Evolutionary conservation across 208 protist genomes (phyloP), one percentile per base, ranked within the genome.

Genomic region (Leishmania amazonensis): DNA sequence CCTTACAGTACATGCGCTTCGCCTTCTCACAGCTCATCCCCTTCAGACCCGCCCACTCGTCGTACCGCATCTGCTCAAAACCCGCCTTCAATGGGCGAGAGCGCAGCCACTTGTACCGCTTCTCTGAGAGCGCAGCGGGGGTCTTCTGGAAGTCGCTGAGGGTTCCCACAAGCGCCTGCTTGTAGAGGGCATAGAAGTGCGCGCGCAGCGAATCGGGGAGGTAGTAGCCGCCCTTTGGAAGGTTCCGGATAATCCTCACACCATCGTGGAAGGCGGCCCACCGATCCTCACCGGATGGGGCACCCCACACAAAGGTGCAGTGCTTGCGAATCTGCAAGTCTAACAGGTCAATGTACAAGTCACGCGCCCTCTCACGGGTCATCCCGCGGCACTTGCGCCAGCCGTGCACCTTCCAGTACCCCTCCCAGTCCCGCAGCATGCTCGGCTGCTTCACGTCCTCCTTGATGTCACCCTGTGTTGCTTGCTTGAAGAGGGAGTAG

Each of bases 371-470:
- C 67, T 99, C 97, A 71, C 89, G 76, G 38, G 90, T 84, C 81
- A 90, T 96, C 65, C 96, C 97, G 80, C 97, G 95, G 35, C 81
- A 71, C 60, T 79, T 85, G 73, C 96, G 90, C 95, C 97, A 98
- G 31, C 95, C 96, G 72, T 98, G 90, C 87, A 96, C 98, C 90
- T 99, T 99, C 87, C 95, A 96, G 79, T 86, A 89, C 64, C 85
- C 83, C 79, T 89, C 85, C 85, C 85, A 89, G 76, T 89, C 85
- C 64, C 85, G 82, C 38, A 89, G 51, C 35, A 89, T 31, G 67
- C 53, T 85, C 28, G 85, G 85, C 60, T 86, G 85, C 78, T 83
- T 81, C 64, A 93, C 90, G 80, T 95, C 92, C 68, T 92, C 75
- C 79, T 94, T 94, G 57, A 95, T 84, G 83, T 98, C 92, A 35